Evolutionary conservation across 2,329 filamentous ascomycete species (phyloP), one percentile per base, ranked within the genome.

Genomic region (Cladobotryum mycophilum): DNA sequence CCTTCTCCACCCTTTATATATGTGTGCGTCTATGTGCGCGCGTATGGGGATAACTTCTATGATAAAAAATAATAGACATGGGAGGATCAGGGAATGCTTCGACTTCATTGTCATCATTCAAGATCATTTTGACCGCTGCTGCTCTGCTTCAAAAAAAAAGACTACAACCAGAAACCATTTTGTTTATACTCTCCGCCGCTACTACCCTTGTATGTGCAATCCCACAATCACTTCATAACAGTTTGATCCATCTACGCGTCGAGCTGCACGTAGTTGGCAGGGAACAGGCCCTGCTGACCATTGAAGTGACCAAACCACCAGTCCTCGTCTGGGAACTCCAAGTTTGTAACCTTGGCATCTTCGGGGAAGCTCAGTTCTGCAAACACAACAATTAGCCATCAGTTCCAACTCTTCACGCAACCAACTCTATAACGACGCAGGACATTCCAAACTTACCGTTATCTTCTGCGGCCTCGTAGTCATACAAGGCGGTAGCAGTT

Each of bases 271-370:
- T 86, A 86, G 66, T 86, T 86, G 64, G 83, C 79, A 12, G 84
- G 84, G 81, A 99, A 99, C 42, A 99, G 78, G 55, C 93, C 93
- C 30, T 80, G 80, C 52, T 85, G 80, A 46, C 90, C 90, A 22
- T 84, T 78, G 68, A 86, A 95, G 62, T 88, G 83, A 52, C 93
- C 93, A 61, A 92, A 87, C 93, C 93, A 99, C 93, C 93, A 99
- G 66, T 99, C 93, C 58, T 97, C 92, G 62, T 97, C 93, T 2
- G 93, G 93, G 70, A 97, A 97, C 74, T 96, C 89, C 57, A 99
- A 74, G 63, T 86, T 80, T 25, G 80, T 86, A 60, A 99, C 86
- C 56, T 76, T 89, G 37, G 88, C 92, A 30, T 87, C 86, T 63
- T 99, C 93, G 3, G 89, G 89, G 74, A 99, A 99, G 66, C 86